Evolutionary conservation across 2,329 filamentous ascomycete species (phyloP).

Genomic region (Fusarium euwallaceae): DNA sequence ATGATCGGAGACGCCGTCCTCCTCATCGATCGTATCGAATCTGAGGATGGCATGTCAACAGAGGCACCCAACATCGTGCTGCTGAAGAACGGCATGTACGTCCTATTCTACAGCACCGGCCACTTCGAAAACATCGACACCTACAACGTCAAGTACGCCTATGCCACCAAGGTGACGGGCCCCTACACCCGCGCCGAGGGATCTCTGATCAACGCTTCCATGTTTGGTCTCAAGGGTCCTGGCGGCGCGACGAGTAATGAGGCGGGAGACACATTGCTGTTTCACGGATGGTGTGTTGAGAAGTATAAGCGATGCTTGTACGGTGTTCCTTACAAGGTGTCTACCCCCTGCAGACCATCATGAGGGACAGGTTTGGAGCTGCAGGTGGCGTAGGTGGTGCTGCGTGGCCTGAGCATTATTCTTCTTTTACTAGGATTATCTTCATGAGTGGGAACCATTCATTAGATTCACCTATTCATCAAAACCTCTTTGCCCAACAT

Average conservation of each 20-base stretch:
- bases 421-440: neutral
- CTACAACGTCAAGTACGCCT: conserved; percentile 25
- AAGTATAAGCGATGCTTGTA: conserved; percentile 14
- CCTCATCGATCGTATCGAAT: conserved; percentile 15
- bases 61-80: conserved; percentile 21
- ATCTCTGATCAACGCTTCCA: conserved; percentile 9
- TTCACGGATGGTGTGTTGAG: conserved; percentile 21
- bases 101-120: conserved; percentile 22
- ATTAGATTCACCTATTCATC: neutral
- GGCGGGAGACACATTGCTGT: conserved; percentile 10
- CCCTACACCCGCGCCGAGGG: conserved; percentile 15
- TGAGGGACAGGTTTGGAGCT: too few relatives aligned
- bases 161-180: neutral
- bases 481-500: neutral
- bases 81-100: conserved; percentile 7
- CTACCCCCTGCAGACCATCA: neutral
- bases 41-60: conserved; percentile 3
- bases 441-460: neutral
- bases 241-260: conserved; percentile 23
- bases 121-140: conserved; percentile 5
- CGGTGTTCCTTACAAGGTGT: conserved; percentile 1
- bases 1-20: conserved; percentile 8
- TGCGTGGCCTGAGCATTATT: neutral
- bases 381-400: neutral
- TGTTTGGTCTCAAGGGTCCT: conserved; percentile 17